A percentile compares a stretch with the other conserved stretches of the same genome.
Conservation (phyloP, 2,329 filamentous ascomycete genomes). For the Aspergillus awamori region DNA sequence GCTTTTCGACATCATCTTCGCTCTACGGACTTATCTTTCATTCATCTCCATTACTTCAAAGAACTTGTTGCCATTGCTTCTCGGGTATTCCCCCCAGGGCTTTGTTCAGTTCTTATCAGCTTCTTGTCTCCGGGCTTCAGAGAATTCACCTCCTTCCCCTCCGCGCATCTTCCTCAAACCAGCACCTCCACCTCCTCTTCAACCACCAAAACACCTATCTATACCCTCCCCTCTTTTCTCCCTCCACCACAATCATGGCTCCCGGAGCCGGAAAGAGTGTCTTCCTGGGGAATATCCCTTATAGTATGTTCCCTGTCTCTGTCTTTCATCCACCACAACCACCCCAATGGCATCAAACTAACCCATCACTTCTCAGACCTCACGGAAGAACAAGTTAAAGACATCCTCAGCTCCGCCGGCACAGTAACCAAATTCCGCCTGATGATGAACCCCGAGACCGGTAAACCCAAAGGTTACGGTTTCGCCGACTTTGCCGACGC, state of each 20-base stretch:
- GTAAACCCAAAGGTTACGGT: slow-evolving; percentile 92
- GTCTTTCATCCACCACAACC: slow-evolving; percentile 20
- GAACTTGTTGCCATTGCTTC: too few relatives aligned
- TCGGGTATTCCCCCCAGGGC: too few relatives aligned
- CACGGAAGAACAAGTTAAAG: slow-evolving; percentile 92
- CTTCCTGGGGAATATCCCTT: slow-evolving; percentile 63
- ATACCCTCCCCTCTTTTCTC: neutral
- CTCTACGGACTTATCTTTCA: neutral
- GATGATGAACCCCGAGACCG: slow-evolving; percentile 94
- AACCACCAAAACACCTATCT: slow-evolving; percentile 2
- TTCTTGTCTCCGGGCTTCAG: too few relatives aligned
- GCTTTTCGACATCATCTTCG: neutral
- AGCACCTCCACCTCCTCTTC: neutral
- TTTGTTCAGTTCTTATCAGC: too few relatives aligned
- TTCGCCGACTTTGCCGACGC: slow-evolving; percentile 95
- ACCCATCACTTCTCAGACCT: slow-evolving; percentile 64
- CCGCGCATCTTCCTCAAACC: neutral
- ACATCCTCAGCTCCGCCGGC: slow-evolving; percentile 88
- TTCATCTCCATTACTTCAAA: neutral
- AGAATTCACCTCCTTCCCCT: neutral
- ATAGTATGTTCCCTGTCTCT: slow-evolving; percentile 65
- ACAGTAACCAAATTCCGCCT: slow-evolving; percentile 90
- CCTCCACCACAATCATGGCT: slow-evolving; percentile 37
- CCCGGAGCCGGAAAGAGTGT: slow-evolving; percentile 50
- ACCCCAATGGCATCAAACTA: neutral